Base-by-base conservation (phyloP, 495 filamentous ascomycete genomes). In the Aspergillus mulundensis region DNA sequence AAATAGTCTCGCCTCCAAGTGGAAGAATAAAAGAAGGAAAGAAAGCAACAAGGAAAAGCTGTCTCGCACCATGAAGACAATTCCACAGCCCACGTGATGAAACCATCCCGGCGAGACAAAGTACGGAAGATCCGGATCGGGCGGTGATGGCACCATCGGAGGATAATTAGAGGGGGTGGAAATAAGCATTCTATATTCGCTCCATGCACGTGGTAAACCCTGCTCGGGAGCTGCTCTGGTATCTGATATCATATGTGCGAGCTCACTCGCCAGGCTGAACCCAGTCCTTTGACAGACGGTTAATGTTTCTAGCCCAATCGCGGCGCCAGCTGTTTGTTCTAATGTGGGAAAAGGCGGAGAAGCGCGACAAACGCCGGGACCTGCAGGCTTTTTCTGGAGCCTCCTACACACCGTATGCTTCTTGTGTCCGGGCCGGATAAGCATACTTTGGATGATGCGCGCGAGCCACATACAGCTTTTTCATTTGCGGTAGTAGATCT, bases 401-500 rank as follows among this genome's bases (percentile, higher is more conserved):
- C 38, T 50, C 54, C 46, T 21, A 36, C 32, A 10, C 32, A 36
- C 12, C 6, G 20, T 34, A 39, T 53, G 50, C 16, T 44, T 51
- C 14, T 30, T 49, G 53, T 21, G 36, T n/a, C 43, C 10, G 32
- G 28, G 25, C 46, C 47, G 34, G 24, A 54, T 52, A 25, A 25
- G 20, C 42, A 54, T 42, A 20, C 24, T 49, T 42, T 34, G 39
- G 28, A 34, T 54, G 7, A 36, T 23, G 23, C n/a, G 44, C 53
- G 49, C 28, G 46, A 30, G 21, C 43, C 18, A 41, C 23, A 57
- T 38, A 43, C 24, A 34, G 18, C 15, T 14, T 36, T 42, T 36
- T 53, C 56, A 64, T 38, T 62, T 62, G 49, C 67, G 69, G 52
- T 72, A 74, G 61, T 74, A 74, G 55, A 74, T 74, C 71, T 74